Evolutionary conservation across 179 eudicot species (phyloP).

Genomic region (Heliamphora pulchella): DNA sequence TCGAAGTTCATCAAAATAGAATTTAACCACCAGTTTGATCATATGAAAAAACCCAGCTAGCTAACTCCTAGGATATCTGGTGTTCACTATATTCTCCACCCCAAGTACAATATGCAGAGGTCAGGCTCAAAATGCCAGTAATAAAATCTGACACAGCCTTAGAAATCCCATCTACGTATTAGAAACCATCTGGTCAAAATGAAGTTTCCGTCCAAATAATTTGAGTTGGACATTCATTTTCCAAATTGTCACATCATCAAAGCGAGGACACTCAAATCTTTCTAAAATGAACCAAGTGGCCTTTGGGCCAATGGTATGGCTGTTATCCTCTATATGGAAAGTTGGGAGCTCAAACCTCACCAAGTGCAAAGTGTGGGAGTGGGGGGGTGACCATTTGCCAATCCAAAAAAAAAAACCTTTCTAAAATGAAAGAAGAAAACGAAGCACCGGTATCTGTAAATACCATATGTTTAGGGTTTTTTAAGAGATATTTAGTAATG

Average conservation of each 20-base stretch:
- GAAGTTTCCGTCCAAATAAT: not conserved
- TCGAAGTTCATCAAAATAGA: not conserved
- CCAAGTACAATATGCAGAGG: not conserved
- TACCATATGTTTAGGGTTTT: not conserved
- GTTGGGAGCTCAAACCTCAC: not conserved
- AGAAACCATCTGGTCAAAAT: not conserved
- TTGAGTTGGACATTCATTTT: not conserved
- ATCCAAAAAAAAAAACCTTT: not conserved
- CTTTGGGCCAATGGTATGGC: too few relatives aligned
- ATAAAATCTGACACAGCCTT: not conserved
- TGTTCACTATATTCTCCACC: not conserved
- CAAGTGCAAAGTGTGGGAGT: not conserved
- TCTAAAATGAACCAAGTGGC: too few relatives aligned
- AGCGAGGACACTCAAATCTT: too few relatives aligned
- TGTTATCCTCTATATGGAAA: not conserved
- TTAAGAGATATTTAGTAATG: not conserved
- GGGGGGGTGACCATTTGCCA: not conserved
- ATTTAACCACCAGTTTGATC: not conserved
- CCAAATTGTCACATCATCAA: too few relatives aligned
- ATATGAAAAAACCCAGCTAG: conserved; percentile 4
- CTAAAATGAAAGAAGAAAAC: not conserved
- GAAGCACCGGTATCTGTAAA: not conserved
- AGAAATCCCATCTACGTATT: not conserved
- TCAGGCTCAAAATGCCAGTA: not conserved
- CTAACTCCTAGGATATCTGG: not conserved